Conservation (phyloP, 108 stramenopile species). For the Conticribra guillardii region DNA sequence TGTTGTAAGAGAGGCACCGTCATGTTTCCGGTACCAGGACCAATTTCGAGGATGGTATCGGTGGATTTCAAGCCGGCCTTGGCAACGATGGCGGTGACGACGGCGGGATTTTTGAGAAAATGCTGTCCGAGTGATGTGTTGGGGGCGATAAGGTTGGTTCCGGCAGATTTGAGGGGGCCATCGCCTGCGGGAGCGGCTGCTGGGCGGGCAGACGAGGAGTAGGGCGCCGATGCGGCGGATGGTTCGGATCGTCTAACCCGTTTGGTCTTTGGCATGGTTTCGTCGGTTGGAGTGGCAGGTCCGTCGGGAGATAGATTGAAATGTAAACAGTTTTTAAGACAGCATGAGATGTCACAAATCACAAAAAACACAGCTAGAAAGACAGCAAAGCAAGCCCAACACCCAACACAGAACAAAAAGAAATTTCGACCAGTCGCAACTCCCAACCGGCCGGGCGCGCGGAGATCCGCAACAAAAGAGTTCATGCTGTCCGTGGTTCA, state of each 20-base stretch:
- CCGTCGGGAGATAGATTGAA: too few species aligned
- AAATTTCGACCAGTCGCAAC: too few species aligned
- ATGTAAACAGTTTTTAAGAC: too few species aligned
- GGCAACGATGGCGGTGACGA: constrained; percentile 96
- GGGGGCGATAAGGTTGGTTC: constrained; percentile 78
- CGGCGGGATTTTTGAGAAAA: constrained; percentile 99
- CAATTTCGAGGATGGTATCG: constrained; percentile 89
- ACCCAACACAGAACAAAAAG: too few species aligned
- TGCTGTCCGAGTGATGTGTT: constrained; percentile 97
- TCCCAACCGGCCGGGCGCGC: too few species aligned
- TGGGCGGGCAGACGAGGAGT: constrained; percentile 35
- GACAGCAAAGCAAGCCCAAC: too few species aligned
- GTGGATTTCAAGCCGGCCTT: constrained; percentile 87
- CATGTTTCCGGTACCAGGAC: constrained; percentile 99
- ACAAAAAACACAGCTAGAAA: too few species aligned
- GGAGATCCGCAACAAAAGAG: too few species aligned
- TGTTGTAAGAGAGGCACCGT: constrained; percentile 93
- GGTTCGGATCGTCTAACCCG: constrained; percentile 22
- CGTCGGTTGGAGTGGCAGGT: too few species aligned
- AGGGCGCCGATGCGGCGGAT: constrained; percentile 30
- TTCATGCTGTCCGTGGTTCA: too few species aligned
- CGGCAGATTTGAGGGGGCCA: constrained; percentile 1
- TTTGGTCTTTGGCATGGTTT: constrained; percentile 48
- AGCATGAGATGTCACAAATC: too few species aligned
- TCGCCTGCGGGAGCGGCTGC: neutral